Percentiles rank a stretch among this genome's conserved stretches.
These are phyloP conservation scores for Saccharomyces hybrid DNA, from an alignment of 1,139 yeast genomes.

Conservation along the genomic window DNA sequence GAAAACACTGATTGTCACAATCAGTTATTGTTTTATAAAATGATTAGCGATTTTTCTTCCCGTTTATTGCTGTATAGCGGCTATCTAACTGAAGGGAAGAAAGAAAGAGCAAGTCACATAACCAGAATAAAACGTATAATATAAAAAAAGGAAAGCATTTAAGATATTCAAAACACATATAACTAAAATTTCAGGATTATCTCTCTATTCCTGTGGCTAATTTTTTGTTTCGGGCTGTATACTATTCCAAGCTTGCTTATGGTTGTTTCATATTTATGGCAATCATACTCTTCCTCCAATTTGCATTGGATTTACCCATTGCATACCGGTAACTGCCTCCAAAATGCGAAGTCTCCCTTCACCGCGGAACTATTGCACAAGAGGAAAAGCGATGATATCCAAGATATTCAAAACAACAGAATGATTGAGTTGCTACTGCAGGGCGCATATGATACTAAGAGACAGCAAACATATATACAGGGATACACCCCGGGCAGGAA, in stretches of 20 bases:
- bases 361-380: neutral
- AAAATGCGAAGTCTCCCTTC: neutral
- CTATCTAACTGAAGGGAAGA: too few species aligned
- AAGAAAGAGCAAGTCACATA: too few species aligned
- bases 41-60: too few species aligned
- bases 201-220: neutral
- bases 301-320: neutral
- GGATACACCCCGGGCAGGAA: neutral
- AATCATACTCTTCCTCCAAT: neutral
- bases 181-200: neutral
- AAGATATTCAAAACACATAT: neutral
- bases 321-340: neutral
- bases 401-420: neutral
- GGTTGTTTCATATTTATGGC: neutral
- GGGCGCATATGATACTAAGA: neutral
- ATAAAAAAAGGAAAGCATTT: neutral
- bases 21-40: too few species aligned
- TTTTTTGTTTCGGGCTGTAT: neutral
- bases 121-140: too few species aligned
- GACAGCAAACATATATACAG: conserved; percentile 1
- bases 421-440: neutral
- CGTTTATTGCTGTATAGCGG: too few species aligned
- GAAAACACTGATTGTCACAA: neutral
- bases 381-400: neutral
- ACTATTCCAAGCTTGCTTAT: neutral